Percentiles rank a stretch among this genome's conserved stretches.
Conservation (phyloP, 1,139 yeast species). For the Pichia sp. region DNA sequence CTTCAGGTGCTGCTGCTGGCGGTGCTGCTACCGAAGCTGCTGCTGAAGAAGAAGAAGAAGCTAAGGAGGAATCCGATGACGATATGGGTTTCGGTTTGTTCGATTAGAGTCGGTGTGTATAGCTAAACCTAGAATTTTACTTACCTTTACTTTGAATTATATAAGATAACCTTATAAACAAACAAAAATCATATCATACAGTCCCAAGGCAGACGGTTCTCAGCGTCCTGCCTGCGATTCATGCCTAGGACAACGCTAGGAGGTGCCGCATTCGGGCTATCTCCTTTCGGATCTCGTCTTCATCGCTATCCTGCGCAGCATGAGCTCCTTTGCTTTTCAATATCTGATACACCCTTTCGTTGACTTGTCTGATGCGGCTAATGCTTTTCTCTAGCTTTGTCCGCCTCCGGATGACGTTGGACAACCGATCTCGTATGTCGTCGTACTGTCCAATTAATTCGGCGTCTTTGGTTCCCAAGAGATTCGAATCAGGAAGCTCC, state of each 20-base stretch:
- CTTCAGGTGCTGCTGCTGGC: conserved; percentile 64
- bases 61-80: conserved; percentile 45
- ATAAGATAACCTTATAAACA: background rate
- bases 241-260: conserved; percentile 1
- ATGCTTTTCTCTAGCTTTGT: conserved; percentile 17
- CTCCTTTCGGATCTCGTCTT: conserved; percentile 2
- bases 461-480: conserved; percentile 20
- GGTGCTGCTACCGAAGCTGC: conserved; percentile 66
- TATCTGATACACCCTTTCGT: background rate
- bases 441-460: conserved; percentile 24
- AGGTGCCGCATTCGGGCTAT: conserved; percentile 10
- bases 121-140: background rate
- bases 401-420: conserved; percentile 17
- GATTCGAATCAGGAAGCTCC: conserved; percentile 29
- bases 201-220: background rate
- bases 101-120: conserved; percentile 27
- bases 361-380: conserved; percentile 18
- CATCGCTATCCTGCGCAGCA: background rate
- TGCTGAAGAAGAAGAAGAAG: conserved; percentile 65
- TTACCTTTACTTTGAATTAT: background rate
- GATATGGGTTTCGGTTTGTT: conserved; percentile 38
- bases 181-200: background rate
- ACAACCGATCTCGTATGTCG: conserved; percentile 16
- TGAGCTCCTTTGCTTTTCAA: background rate
- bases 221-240: background rate